A percentile compares a stretch with the other conserved stretches of the same genome.
Evolutionary conservation across 2,329 filamentous ascomycete species (phyloP).

Genomic region (Akanthomyces muscarius): DNA sequence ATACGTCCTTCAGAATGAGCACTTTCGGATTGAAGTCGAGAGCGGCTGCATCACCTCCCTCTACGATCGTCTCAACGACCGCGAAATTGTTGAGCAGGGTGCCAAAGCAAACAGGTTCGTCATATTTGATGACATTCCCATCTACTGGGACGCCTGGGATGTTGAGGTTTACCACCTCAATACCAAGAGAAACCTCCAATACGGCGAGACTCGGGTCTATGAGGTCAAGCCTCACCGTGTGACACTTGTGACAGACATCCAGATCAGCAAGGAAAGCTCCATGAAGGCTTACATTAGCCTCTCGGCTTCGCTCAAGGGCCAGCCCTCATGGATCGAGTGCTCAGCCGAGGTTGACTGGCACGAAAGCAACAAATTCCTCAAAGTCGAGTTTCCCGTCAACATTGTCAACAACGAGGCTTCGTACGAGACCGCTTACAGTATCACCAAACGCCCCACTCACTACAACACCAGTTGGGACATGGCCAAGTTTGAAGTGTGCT

Average conservation of each 20-base stretch:
- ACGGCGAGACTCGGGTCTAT: constrained; percentile 64
- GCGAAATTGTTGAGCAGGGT: constrained; percentile 71
- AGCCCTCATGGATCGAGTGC: constrained; percentile 66
- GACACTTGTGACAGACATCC: constrained; percentile 77
- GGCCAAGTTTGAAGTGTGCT: constrained; percentile 97
- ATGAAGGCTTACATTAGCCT: constrained; percentile 83
- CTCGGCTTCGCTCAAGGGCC: constrained; percentile 59
- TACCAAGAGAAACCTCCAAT: constrained; percentile 71
- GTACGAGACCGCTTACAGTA: constrained; percentile 92
- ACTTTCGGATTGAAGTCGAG: constrained; percentile 68
- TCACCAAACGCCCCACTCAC: constrained; percentile 85
- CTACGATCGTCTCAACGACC: constrained; percentile 66
- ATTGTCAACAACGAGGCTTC: constrained; percentile 86
- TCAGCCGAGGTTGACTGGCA: constrained; percentile 91
- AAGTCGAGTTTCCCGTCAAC: constrained; percentile 96
- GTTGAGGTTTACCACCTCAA: constrained; percentile 95
- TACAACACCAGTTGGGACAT: constrained; percentile 98
- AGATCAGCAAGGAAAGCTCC: constrained; percentile 82
- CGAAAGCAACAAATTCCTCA: constrained; percentile 95
- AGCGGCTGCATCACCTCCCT: constrained; percentile 79
- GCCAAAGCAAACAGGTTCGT: constrained; percentile 87
- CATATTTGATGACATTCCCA: constrained; percentile 92
- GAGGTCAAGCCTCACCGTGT: constrained; percentile 72
- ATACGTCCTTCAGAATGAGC: constrained; percentile 75
- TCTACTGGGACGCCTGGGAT: constrained; percentile 98